Evolutionary conservation across 192 early-diverging fungal species (phyloP), one percentile per base, ranked within the genome.

Genomic region (Rhizoclosmatium globosum): DNA sequence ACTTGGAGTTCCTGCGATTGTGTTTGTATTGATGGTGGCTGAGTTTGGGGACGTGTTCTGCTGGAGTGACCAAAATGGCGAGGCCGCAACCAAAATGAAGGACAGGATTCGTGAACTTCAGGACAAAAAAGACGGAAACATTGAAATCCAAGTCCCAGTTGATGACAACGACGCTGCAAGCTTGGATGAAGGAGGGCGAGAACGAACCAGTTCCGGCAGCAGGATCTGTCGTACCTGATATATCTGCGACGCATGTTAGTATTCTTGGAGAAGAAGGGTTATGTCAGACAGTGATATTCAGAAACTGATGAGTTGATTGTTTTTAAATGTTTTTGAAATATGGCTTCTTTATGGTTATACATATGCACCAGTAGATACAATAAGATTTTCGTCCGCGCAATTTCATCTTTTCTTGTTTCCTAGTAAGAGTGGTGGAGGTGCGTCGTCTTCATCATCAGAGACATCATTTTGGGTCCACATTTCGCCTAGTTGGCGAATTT

Each of bases 11-110:
- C 96, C 97, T 1, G 95, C 94, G 17, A 91, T 95, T 4, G 92
- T 99, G n/a, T 97, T 98, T 71, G 95, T 91, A 61, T 79, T 99
- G 74, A 88, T 99, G 81, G 90, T 98, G 89, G 90, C 93, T 4
- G 96, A 97, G 72, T 99, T 84, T 74, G 65, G 71, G 21, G 72
- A 73, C 11, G 75, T 89, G 19, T 90, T 90, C 62, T 71, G 85
- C 57, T 84, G 78, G 77, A 80, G 64, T 0, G 75, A 74, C 17
- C 15, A 56, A 38, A 57, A 60, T 41, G 6, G 31, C 1, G 58
- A 57, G 45, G 17, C 60, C 57, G 59, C n/a, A 31, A 31, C 31
- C 31, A 31, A 31, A 31, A 71, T 68, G 73, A 69, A 47, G 69
- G 69, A 71, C 64, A 79, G 74, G 65, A 62, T 64, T 4, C 53